Evolutionary conservation across 1,284 basidiomycete genomes (phyloP), one percentile per base, ranked within the genome.

Genomic region (Ustilago tritici): DNA sequence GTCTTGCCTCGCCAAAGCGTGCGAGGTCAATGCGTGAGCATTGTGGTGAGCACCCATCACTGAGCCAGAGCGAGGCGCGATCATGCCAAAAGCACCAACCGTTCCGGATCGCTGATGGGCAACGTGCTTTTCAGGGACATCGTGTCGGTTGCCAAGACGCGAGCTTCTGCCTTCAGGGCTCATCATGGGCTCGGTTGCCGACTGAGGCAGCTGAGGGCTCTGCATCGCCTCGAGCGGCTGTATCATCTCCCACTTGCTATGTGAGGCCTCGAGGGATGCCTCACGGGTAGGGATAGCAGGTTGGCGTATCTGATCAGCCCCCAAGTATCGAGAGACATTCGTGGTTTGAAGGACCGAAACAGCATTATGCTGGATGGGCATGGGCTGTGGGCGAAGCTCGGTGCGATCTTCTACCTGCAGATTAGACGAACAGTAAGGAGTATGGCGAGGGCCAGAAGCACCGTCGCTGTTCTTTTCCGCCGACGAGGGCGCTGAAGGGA

Each of bases 361-460:
- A 31, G 32, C 35, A 34, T 60, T 60, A 32, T 54, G 41, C 17
- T 61, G 57, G 38, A 43, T 52, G 10, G 68, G 63, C 36, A 61
- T 32, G 17, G 57, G 17, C 36, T 63, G 65, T 0, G 57, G 70
- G 56, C 76, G 66, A 3, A 73, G 61, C 49, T 74, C 76, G 61
- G 66, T 59, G 17, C 76, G 70, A 50, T 79, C 77, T 14, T 79
- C 77, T 17, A 73, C 3, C 15, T 73, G 73, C 35, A 79, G 72
- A 47, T 79, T 76, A 32, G 73, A 72, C 4, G 77, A 79, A 58
- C 77, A 79, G 61, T 79, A 79, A 2, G 77, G 69, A 6, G 74
- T 67, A 31, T 56, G 66, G 28, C 67, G 40, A 2, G 35, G 19
- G 12, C 23, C 36, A 2, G 60, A 46, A 12, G 59, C 55, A 17